Evolutionary conservation across 2,329 filamentous ascomycete genomes (phyloP), one percentile per base, ranked within the genome.

Genomic region (Metarhizium sp.): DNA sequence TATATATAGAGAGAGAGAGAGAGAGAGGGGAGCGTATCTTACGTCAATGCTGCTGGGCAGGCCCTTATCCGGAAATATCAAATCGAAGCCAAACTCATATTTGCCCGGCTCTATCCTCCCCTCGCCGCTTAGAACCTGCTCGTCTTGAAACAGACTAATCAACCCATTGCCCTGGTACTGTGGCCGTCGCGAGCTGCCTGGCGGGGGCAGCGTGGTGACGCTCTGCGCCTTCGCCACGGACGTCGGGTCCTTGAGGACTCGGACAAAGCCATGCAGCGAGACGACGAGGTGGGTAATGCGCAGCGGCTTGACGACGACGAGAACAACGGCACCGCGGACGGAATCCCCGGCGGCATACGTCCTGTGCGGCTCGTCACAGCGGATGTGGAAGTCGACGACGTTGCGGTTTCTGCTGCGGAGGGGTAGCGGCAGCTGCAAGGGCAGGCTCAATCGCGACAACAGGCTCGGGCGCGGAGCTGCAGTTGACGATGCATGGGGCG

Each of bases 11-110:
- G 16, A 14, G 49, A 20, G 16, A 16, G 36, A 42, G 32, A 6
- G 13, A 30, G 13, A 7, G 16, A 32, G 6, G 20, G 50, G 77
- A 25, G 25, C 4, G 25, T 25, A 25, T 25, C 88, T 67, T 80
- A 96, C 92, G 73, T 95, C 92, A 66, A 99, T 92, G 69, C 92
- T 96, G 71, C 90, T 96, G n/a, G 89, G 89, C 57, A 94, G 72
- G 5, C 80, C 81, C 62, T 83, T 80, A 51, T 79, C 75, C 2
- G 87, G 86, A 61, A 90, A 89, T 55, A 85, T 75, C 59, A 90
- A 72, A 63, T 89, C 83, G 62, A 90, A 90, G 58, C 87, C 84
- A 69, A 94, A 94, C 68, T 91, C 85, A 66, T 90, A 92, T 61
- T 82, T 81, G 43, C 87, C 87, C 50, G 87, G 79, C 52, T 87